These are phyloP conservation scores for Nannochloris sp. DNA, from an alignment of 139 green algal species.

Conservation along the genomic window DNA sequence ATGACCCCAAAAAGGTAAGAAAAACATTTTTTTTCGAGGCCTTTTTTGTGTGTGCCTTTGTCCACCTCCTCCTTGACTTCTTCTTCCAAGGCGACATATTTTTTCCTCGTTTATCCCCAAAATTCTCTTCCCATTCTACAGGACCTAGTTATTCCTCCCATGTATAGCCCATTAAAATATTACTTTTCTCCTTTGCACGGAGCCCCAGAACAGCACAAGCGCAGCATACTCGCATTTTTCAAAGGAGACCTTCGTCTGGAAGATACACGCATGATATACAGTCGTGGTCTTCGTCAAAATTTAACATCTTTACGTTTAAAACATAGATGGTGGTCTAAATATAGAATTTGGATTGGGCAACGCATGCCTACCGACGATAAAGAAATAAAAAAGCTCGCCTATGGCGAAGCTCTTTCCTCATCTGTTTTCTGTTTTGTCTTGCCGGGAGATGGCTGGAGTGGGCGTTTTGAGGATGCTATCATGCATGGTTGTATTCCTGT, in stretches of 20 bases:
- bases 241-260: constrained; percentile 11
- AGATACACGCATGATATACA: not conserved
- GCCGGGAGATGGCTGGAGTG: constrained; percentile 48
- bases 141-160: constrained; percentile 39
- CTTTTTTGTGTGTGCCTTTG: not conserved
- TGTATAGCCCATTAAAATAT: constrained; percentile 28
- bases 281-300: constrained; percentile 8
- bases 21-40: not conserved
- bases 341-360: constrained; percentile 35
- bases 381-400: constrained; percentile 9
- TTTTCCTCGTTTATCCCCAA: no score
- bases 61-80: not conserved
- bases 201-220: not conserved
- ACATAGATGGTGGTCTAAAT: constrained; percentile 22
- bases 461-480: constrained; percentile 49
- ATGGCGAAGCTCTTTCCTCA: constrained; percentile 24
- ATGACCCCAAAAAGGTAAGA: constrained; percentile 24
- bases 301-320: constrained; percentile 5
- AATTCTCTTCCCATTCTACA: no score
- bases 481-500: constrained; percentile 72
- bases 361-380: not conserved
- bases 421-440: constrained; percentile 33
- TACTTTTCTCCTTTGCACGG: constrained; percentile 23
- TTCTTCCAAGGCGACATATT: not conserved
- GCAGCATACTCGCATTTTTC: constrained; percentile 35